Evolutionary conservation across 2,329 filamentous ascomycete species (phyloP), one percentile per base, ranked within the genome.

Genomic region (Sporothrix variecibatus): DNA sequence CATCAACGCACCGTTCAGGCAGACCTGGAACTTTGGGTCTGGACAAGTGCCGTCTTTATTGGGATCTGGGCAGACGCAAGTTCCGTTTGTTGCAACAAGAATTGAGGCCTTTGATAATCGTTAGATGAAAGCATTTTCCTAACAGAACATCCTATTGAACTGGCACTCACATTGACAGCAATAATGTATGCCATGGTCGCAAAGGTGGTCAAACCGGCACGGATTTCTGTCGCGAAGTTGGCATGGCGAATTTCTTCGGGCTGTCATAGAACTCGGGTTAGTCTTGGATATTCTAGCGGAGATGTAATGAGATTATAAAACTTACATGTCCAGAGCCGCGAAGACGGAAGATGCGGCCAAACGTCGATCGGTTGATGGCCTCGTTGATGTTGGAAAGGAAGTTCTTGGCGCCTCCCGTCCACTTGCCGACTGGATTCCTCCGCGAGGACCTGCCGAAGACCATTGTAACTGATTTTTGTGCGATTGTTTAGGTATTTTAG

Each of bases 141-240:
- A 26, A 28, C n/a, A 26, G 8, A 2, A 3, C 2, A 3, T 28
- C 20, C 23, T 7, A 38, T 6, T 3, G 8, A 28, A 78, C 85
- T 78, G 76, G 89, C 89, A 78, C 85, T 78, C 76, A 89, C 89
- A 78, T 91, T 91, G 76, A 91, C 90, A 9, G 92, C 91, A 79
- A 96, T 94, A 78, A 96, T 95, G 82, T 95, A 95, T 17, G 93
- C 92, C 93, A 94, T 94, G 2, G 92, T 92, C 72, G 92, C 91
- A 80, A 93, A 93, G 2, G 93, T 96, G 1, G 94, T 94, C 72
- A 95, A 81, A 1, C 93, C 94, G 40, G 93, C 94, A 38, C 93
- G 90, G 74, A 96, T 84, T 81, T 96, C 94, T 28, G 90, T 92
- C 76, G 93, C 90, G 81, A 95, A 94, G 75, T 87, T 90, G 49